These are phyloP conservation scores for Rhizophora apiculata DNA, from an alignment of 345 rosid genomes.

Conservation along the genomic window DNA sequence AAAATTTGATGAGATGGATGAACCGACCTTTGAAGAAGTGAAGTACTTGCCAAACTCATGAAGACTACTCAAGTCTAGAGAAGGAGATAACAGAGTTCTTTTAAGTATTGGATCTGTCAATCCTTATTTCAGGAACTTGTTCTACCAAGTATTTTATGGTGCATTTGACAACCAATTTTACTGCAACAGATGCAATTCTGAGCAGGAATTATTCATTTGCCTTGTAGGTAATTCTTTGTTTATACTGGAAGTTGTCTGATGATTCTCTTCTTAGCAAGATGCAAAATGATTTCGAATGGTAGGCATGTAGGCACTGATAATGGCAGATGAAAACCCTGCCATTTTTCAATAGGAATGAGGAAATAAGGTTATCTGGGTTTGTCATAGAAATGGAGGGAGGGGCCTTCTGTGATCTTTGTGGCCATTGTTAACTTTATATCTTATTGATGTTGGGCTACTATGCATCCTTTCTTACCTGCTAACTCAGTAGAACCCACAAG, in stretches of 20 bases:
- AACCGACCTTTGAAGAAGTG: slow-evolving; percentile 51
- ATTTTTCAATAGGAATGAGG: slow-evolving; percentile 1
- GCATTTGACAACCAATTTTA: slow-evolving; percentile 73
- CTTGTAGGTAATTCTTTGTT: slow-evolving; percentile 45
- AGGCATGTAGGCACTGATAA: background rate
- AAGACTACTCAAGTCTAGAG: background rate
- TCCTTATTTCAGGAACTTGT: slow-evolving; percentile 54
- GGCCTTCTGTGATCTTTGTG: background rate
- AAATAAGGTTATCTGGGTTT: background rate
- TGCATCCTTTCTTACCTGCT: background rate
- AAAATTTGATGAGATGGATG: slow-evolving; percentile 80
- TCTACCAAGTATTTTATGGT: slow-evolving; percentile 68
- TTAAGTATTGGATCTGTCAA: slow-evolving; percentile 13
- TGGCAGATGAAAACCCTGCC: background rate
- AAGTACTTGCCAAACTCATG: slow-evolving; percentile 34
- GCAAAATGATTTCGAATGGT: background rate
- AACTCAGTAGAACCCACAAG: too few species aligned
- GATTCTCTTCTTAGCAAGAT: slow-evolving; percentile 4
- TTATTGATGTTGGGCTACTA: background rate
- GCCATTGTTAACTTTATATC: background rate
- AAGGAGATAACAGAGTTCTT: slow-evolving; percentile 15
- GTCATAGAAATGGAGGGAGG: background rate
- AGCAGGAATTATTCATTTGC: slow-evolving; percentile 72
- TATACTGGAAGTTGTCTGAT: slow-evolving; percentile 7
- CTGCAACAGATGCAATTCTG: slow-evolving; percentile 80